Base-by-base conservation (phyloP, 257 asterid species). In the Salvia miltiorrhiza region DNA sequence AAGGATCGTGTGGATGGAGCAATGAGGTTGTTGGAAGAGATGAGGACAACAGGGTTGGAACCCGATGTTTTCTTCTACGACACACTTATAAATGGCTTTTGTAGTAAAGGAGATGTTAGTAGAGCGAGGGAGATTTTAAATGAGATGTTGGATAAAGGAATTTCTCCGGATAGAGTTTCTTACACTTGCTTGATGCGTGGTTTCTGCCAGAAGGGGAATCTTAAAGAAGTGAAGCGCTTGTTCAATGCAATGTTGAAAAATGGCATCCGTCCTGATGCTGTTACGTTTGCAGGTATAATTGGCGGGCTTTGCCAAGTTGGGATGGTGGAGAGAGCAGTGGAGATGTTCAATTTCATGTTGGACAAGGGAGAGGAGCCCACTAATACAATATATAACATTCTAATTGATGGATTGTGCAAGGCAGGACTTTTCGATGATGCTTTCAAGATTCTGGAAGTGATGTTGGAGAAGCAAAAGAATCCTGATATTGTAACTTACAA, bases 171-270 rank as follows among this genome's bases (percentile, higher is more conserved):
- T 72, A 80, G 48, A 10, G 78, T 87, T 35, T 71, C 84, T 0
- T 90, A 87, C 78, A 77, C 93, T 3, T 79, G 86, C 58, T 84
- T 90, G 82, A 72, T 87, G 43, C 82, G 68, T 37, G 85, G 87
- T 54, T 78, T 84, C 28, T 82, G 86, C 72, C 83, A 73, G 81
- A 79, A 74, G 77, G 91, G 95, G 2, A 84, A 77, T 39, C 24
- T 86, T 68, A 82, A 77, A 59, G 80, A 87, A 82, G 85, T 79
- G 60, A 84, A 79, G 67, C 65, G 10, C 10, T 69, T 84, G 47
- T 82, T 82, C 67, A 80, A 86, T 73, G 82, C 79, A 26, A 87
- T 90, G 95, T 4, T 88, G 19, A 79, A 67, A 37, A 76, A 63
- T 0, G 88, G 91, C 19, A 77, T 86, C 28, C 84, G 67, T 3